phyloP scores from a whole-genome alignment of 495 filamentous ascomycete species.

The Xylaria flabelliformis region DNA sequence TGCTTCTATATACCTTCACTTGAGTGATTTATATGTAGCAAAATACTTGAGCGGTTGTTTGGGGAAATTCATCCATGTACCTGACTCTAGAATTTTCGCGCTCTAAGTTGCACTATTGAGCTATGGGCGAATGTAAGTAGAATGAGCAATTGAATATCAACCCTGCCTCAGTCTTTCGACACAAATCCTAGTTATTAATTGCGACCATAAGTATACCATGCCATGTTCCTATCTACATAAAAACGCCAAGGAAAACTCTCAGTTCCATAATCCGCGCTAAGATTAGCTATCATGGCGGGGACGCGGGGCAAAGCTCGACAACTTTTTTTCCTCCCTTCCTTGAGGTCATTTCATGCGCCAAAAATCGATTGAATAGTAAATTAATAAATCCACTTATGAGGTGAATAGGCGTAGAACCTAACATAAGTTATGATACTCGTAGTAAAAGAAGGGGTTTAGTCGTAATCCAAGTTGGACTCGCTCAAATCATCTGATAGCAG shows the following conservation, averaged over 20 bases:
- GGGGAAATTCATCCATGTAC: no score
- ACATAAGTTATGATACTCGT: background rate
- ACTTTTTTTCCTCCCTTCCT: background rate
- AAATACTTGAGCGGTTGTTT: no score
- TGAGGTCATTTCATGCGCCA: background rate
- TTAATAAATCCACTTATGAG: background rate
- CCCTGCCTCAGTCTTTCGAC: no score
- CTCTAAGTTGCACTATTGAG: no score
- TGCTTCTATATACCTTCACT: background rate
- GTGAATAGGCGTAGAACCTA: background rate
- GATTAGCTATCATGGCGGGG: background rate
- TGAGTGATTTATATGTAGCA: no score
- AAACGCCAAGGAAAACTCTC: background rate
- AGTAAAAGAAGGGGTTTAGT: no score
- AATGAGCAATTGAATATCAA: no score
- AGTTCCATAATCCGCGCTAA: background rate
- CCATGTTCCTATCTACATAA: background rate
- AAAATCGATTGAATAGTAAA: background rate
- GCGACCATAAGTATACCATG: no score
- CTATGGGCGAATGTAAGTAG: no score
- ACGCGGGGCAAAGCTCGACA: constrained; percentile 9
- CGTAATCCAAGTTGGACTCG: no score
- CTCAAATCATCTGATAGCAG: background rate
- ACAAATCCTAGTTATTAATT: no score
- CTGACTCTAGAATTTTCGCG: no score